Conservation (phyloP, 1,284 basidiomycete genomes). For the Heterobasidion occidentale region DNA sequence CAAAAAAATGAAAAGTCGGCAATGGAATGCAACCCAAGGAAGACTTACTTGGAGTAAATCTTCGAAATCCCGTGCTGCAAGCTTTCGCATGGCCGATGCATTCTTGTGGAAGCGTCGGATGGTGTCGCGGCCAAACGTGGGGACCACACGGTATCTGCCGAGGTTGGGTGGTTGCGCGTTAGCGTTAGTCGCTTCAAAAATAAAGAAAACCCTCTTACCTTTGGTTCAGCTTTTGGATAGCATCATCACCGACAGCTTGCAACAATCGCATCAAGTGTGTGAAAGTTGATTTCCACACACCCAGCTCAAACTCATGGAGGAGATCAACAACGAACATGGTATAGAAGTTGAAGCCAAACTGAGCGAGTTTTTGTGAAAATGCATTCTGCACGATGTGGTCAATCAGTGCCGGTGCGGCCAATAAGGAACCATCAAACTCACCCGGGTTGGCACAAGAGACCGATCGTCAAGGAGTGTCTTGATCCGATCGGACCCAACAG, state of each 20-base stretch:
- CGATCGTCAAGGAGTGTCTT: neutral
- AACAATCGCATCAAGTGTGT: conserved; percentile 1
- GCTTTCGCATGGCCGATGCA: conserved; percentile 17
- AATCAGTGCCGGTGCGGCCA: too few relatives aligned
- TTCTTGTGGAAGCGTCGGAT: conserved; percentile 20
- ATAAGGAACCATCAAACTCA: neutral
- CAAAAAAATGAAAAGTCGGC: neutral
- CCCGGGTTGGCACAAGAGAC: neutral
- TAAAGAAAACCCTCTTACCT: neutral
- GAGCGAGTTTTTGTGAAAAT: neutral
- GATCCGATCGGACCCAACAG: neutral
- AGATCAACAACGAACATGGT: conserved; percentile 12
- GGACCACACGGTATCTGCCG: conserved; percentile 16
- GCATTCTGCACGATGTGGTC: neutral
- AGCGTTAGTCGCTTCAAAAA: too few relatives aligned
- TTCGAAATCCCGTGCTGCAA: conserved; percentile 22
- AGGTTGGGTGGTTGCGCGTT: too few relatives aligned
- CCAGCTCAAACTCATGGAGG: conserved; percentile 17
- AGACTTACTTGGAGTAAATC: conserved; percentile 19
- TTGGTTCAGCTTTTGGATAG: neutral
- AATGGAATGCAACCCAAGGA: neutral
- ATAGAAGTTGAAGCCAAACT: conserved; percentile 9
- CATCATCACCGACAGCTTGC: neutral
- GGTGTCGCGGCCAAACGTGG: conserved; percentile 18
- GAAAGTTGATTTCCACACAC: conserved; percentile 15